Evolutionary conservation across 768 basidiomycete species (phyloP), one percentile per base, ranked within the genome.

Genomic region (Podaxis mareebaensis): DNA sequence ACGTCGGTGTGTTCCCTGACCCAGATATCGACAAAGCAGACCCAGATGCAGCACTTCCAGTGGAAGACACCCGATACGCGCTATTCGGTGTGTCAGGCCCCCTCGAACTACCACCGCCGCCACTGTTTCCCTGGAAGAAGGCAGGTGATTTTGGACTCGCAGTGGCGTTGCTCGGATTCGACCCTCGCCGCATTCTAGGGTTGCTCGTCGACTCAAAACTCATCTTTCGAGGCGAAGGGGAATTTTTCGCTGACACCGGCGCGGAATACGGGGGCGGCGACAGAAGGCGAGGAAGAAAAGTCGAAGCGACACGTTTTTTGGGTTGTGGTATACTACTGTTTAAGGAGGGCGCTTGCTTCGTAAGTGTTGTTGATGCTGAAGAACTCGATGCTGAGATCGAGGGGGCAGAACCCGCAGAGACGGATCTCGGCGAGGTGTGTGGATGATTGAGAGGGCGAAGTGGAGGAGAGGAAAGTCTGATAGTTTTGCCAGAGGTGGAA

Each of bases 381-480:
- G 17, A 46, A 53, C 15, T 44, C 12, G 24, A 46, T 20, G n/a
- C 20, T 6, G 44, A 6, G 28, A 52, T 24, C 15, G 53, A 55
- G 22, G 58, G 53, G 26, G 53, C 28, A 46, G 44, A 51, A 20
- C 53, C 40, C 5, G 39, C 33, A n/a, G 63, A 52, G 15, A 22
- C 40, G 17, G 63, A 42, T 52, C n/a, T 33, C 2, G 28, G 33
- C 13, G 4, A 30, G 33, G 28, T 11, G 52, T 33, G 26, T 20
- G 15, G 58, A 5, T 22, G 48, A 22, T 64, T 33, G 5, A 38
- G 59, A 51, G n/a, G 26, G 48, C 17, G 46, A 48, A 40, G 48
- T 39, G 20, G 33, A 10, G 66, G 60, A 55, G 71, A 53, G 65
- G 73, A 54, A 64, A 60, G 56, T 52, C 64, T 22, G 62, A 67